Base-by-base conservation (phyloP, 305 asterid species). In the Euphrasia arctica region DNA sequence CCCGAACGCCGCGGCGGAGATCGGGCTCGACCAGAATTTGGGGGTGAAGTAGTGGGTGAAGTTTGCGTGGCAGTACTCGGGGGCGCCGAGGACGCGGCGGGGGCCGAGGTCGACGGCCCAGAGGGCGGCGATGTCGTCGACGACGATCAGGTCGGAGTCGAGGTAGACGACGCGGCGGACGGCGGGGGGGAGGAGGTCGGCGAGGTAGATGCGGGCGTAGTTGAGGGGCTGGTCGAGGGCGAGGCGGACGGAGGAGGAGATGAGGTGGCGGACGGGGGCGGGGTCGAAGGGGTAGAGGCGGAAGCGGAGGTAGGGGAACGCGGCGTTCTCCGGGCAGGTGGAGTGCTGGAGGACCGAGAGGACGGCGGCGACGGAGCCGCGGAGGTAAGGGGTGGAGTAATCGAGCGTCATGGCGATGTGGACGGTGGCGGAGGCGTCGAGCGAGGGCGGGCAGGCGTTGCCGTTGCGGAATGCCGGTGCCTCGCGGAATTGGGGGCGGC, bases 381-480 rank as follows among this genome's bases (percentile, higher is more conserved):
- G 91, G 70, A 90, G 97, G 75, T 90, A 90, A 3, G 95, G 95
- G 55, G 97, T 70, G 39, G 96, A 74, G 78, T 80, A 84, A 71
- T 90, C 97, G 0, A 90, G 83, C 0, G 97, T 87, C 95, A 90
- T 82, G 57, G 95, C 88, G 56, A 90, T 78, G 81, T 90, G 97
- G 62, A 87, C 83, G 47, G 68, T 43, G 77, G 73, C 64, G 65
- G 78, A 52, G 28, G 70, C 58, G 66, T 75, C 73, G 12, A 61
- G 62, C 1, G 80, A 76, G 12, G 78, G 62, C 12, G 82, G 62
- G 70, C 95, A 90, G 49, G 71, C 55, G 7, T 78, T 66, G 28
- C 94, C 97, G 78, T 90, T 90, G 52, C 94, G 85, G 77, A 90
- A 90, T 72, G 95, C 95, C 0, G 97, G 95, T 0, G 97, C 95